Evolutionary conservation across 1,284 basidiomycete genomes (phyloP), one percentile per base, ranked within the genome.

Genomic region (Abortiporus biennis): DNA sequence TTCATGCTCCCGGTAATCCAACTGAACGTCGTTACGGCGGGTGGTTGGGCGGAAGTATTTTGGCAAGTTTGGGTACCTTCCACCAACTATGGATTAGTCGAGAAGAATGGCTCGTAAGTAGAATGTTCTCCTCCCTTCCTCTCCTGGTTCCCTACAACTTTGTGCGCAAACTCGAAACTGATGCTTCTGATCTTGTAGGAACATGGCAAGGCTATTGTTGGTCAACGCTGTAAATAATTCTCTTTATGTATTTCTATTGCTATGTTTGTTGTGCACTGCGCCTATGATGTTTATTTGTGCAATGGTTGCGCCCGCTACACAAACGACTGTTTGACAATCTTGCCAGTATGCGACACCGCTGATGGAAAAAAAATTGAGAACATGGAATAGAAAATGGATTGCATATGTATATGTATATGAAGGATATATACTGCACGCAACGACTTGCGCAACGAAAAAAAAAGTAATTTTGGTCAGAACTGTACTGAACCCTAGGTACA

Each of bases 21-120:
- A 75, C 83, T 42, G 93, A 97, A 62, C 77, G 93, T 37, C 77
- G 85, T 46, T 95, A 90, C 59, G 85, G 90, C 9, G 83, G 85
- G 13, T 98, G 94, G 94, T 69, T 98, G 6, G 93, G 93, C 13
- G 93, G 93, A 20, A 92, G 88, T 51, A 93, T 97, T 51, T 71
- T 97, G 42, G 92, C 87, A 1, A 92, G 88, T 56, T 66, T 97
- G 56, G 94, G 94, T 21, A 95, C 92, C 12, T 98, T 97, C 76
- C 93, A 98, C 63, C 93, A 97, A 56, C 67, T 94, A 29, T 94
- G 92, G 92, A 90, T 94, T 56, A 92, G 88, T 58, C 80, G 74
- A 57, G 90, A 93, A 61, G 92, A 95, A 58, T 94, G 89, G 83
- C 78, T 88, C 74, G 89, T 85, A 46, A 29, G 77, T 66, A 17